Base-by-base conservation (phyloP, 106 monocot genomes). In the Platanthera zijinensis region DNA sequence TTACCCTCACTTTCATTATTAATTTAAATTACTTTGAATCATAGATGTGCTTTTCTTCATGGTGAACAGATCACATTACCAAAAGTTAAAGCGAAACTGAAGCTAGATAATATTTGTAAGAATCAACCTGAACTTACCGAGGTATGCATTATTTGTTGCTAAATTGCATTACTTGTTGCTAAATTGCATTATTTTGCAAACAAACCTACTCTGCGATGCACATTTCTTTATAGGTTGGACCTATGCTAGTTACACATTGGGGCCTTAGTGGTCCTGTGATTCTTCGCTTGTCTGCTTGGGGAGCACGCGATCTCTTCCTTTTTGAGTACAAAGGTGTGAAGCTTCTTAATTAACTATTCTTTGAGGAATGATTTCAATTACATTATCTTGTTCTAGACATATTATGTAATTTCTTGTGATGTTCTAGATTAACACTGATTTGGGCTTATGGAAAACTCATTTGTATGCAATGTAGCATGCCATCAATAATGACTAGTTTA, bases 161-260 rank as follows among this genome's bases (percentile, higher is more conserved):
- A n/a, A n/a, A n/a, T n/a, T n/a, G n/a, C n/a, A n/a, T n/a, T n/a
- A n/a, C n/a, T n/a, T n/a, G n/a, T n/a, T 74, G 4, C 47, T 80
- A 25, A 49, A 3, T 39, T 78, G 56, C 19, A 21, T 70, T 80
- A 79, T 12, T 48, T 15, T 25, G n/a, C 51, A 52, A 25, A 50
- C 59, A 76, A 13, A 19, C 30, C 47, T 56, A 46, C 52, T 57
- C 74, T 51, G 32, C 2, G 52, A 57, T 57, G 15, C 25, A 46
- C 2, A 71, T 75, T 59, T 52, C 75, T 22, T 73, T 79, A 10
- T 74, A 97, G 96, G 78, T 81, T 50, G 96, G 96, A 10, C 86
- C 96, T 64, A 84, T 97, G 89, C 78, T 97, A 77, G 85, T 97
- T 30, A 97, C 96, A n/a, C 96, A 97, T 45, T 97, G 96, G 96